phyloP scores from a whole-genome alignment of 108 stramenopile species.

The Chaetoceros tenuissimus region DNA sequence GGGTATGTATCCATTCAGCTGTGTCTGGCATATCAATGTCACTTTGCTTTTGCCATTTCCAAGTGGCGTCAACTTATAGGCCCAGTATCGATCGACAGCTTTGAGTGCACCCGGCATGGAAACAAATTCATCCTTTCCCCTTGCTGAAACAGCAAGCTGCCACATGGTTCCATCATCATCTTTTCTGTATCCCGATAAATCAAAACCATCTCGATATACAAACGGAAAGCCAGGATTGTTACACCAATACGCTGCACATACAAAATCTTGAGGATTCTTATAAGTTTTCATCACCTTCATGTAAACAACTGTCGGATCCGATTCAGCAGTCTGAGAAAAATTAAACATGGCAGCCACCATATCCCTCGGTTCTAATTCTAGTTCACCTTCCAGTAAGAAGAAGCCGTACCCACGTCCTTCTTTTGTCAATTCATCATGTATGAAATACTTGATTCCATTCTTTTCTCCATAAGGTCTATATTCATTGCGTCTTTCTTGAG shows the following conservation, averaged over 20 bases:
- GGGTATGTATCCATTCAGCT: slow-evolving; percentile 13
- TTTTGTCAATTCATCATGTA: slow-evolving; percentile 16
- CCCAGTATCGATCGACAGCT: slow-evolving; percentile 10
- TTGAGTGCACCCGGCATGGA: slow-evolving; percentile 5
- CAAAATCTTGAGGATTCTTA: slow-evolving; percentile 1
- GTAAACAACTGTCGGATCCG: slow-evolving; percentile 8
- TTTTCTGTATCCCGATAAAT: slow-evolving; percentile 13
- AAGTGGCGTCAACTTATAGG: slow-evolving; percentile 11
- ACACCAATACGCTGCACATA: slow-evolving; percentile 8
- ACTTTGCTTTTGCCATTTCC: slow-evolving; percentile 6
- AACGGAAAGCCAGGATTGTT: slow-evolving; percentile 23
- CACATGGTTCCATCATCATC: slow-evolving; percentile 21
- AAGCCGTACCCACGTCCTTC: slow-evolving; percentile 13
- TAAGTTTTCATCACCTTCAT: slow-evolving; percentile 9
- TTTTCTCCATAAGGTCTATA: slow-evolving; percentile 10
- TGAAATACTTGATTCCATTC: slow-evolving; percentile 8
- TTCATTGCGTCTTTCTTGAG: slow-evolving; percentile 5
- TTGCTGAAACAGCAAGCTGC: slow-evolving; percentile 11
- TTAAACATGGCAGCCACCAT: slow-evolving; percentile 12
- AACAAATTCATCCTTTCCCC: slow-evolving; percentile 9
- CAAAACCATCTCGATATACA: slow-evolving; percentile 13
- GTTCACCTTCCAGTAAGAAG: slow-evolving; percentile 9
- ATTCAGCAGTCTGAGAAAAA: slow-evolving; percentile 4
- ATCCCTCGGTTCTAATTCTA: slow-evolving; percentile 13
- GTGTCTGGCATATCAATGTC: slow-evolving; percentile 9